A percentile compares a stretch with the other conserved stretches of the same genome.
Conservation (phyloP, 1,139 yeast genomes). For the Fermentozyma sake region DNA sequence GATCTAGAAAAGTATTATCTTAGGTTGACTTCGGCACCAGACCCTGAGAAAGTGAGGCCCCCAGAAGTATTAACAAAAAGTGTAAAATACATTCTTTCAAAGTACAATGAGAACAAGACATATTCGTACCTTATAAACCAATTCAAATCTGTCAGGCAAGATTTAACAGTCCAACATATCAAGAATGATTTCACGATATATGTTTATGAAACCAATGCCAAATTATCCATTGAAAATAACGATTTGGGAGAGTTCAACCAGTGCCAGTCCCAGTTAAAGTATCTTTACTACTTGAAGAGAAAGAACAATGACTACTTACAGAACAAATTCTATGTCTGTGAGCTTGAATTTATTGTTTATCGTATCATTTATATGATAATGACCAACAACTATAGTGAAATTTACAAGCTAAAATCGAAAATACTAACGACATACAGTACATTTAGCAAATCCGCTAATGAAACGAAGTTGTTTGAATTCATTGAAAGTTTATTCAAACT, state of each 20-base stretch:
- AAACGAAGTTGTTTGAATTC: conserved; percentile 10
- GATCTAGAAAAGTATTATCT: conserved; percentile 72
- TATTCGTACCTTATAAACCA: conserved; percentile 86
- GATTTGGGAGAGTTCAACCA: conserved; percentile 96
- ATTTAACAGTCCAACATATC: conserved; percentile 86
- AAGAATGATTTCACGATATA: conserved; percentile 69
- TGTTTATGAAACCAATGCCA: conserved; percentile 84
- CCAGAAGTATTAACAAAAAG: conserved; percentile 55
- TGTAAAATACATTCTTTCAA: conserved; percentile 48
- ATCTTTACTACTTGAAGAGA: conserved; percentile 43
- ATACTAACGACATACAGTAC: conserved; percentile 9
- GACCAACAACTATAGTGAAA: conserved; percentile 61
- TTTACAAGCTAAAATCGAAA: conserved; percentile 31
- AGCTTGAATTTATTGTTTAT: conserved; percentile 68
- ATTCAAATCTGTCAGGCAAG: conserved; percentile 88
- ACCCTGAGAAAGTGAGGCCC: conserved; percentile 81
- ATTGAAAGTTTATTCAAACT: conserved; percentile 9
- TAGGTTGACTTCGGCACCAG: conserved; percentile 87
- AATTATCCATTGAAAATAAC: conserved; percentile 74
- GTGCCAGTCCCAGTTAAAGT: conserved; percentile 78
- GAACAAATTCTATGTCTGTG: conserved; percentile 16
- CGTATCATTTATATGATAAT: conserved; percentile 73
- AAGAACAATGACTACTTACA: conserved; percentile 5
- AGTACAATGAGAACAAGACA: conserved; percentile 50
- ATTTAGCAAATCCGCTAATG: conserved; percentile 4